Evolutionary conservation across 1,284 basidiomycete species (phyloP), one percentile per base, ranked within the genome.

Genomic region (Bjerkandera adusta): DNA sequence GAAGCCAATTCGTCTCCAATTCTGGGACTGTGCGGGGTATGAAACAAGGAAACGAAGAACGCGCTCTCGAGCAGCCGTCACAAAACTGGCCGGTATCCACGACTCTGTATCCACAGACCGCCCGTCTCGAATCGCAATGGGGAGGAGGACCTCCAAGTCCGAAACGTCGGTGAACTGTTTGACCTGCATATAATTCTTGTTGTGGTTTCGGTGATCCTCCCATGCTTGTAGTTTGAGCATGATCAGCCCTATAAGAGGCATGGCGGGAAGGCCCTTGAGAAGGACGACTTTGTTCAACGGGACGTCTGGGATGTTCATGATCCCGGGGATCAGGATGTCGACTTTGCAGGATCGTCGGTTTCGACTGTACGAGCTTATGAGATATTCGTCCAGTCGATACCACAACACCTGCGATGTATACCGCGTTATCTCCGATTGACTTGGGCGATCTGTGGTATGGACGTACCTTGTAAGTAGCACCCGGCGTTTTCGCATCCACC

Each of bases 181-280:
- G 36, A 21, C 43, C 30, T 36, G 54, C 30, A 61, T 34, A 41
- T 63, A 53, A 3, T 10, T 3, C 16, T 55, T 45, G 8, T 24
- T 3, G 2, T 65, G 54, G 11, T 36, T 45, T 32, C 60, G 58
- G 47, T 68, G 66, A 49, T 68, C 60, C 4, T 36, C 38, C 67
- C 67, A 68, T 8, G 57, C 65, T 48, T 68, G 61, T n/a, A 68
- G 54, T 50, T 68, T 69, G 29, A 67, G 51, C 33, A 67, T 47
- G 6, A 69, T 50, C 2, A 67, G 53, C 3, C 55, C 47, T n/a
- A 62, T 45, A 24, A 68, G 35, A 6, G 67, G 67, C 52, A 63
- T 57, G 20, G 63, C 60, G 13, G 65, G 66, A 13, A 64, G 47
- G 1, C 44, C 53, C 16, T 43, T 18, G 35, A 44, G 57, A 22